These are phyloP conservation scores for Leptographium lundbergii DNA, from an alignment of 2,329 filamentous ascomycete genomes.

Conservation along the genomic window DNA sequence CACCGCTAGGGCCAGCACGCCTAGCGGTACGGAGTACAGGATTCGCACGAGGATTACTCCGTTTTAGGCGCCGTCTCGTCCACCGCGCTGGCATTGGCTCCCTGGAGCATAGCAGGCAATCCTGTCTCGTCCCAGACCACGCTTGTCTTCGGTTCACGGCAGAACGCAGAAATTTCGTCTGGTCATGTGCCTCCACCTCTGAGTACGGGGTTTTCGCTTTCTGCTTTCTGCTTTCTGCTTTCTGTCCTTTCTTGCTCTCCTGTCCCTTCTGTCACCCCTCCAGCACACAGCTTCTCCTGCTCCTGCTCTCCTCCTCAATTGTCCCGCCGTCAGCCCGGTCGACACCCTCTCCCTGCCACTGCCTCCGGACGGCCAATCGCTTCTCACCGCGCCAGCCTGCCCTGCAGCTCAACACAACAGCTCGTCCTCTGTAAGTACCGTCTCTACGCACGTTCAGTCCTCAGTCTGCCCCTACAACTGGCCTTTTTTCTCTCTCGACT, in stretches of 20 bases:
- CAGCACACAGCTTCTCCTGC: neutral
- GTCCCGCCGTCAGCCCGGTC: neutral
- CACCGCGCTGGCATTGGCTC: neutral
- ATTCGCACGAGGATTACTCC: neutral
- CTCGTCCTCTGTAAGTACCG: neutral
- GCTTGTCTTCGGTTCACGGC: neutral
- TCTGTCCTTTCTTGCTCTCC: too few relatives aligned
- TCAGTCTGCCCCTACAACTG: neutral
- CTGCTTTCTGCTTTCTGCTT: neutral
- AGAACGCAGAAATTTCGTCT: neutral
- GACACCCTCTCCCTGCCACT: neutral
- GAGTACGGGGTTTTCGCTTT: neutral
- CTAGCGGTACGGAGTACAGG: too few relatives aligned
- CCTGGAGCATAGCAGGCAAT: neutral
- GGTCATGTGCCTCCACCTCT: slow-evolving; percentile 1
- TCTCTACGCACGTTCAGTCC: neutral
- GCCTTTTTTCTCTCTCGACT: neutral
- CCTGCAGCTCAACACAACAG: neutral
- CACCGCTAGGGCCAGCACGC: neutral
- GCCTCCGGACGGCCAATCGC: neutral
- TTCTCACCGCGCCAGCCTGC: neutral
- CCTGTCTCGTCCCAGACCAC: neutral
- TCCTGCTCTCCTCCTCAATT: neutral
- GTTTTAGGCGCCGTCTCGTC: neutral
- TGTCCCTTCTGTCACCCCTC: neutral